Conservation (phyloP, 441 rosid genomes). For the Erodium moschatum region DNA sequence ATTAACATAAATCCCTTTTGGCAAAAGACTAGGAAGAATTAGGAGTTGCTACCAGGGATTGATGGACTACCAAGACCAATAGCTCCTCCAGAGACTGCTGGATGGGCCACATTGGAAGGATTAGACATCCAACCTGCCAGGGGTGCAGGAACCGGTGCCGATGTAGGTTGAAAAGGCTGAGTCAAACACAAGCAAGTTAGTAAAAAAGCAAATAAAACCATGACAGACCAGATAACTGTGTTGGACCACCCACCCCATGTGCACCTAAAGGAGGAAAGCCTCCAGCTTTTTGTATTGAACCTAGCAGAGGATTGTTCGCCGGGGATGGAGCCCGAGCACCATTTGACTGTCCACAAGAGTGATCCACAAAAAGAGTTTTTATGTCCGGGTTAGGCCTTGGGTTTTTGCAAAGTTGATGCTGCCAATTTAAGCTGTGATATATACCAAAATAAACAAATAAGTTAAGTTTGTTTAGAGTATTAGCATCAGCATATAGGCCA, state of each 20-base stretch:
- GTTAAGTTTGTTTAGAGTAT: not conserved
- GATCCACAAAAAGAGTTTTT: constrained; percentile 70
- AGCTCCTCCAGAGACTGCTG: constrained; percentile 58
- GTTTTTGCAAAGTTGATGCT: constrained; percentile 52
- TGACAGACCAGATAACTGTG: constrained; percentile 32
- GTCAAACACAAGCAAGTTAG: constrained; percentile 27
- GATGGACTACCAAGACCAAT: constrained; percentile 47
- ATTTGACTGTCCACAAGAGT: constrained; percentile 53
- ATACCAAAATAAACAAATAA: constrained; percentile 7
- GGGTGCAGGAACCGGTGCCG: constrained; percentile 55
- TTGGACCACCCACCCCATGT: constrained; percentile 50
- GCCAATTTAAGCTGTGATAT: constrained; percentile 68
- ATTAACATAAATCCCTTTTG: not conserved
- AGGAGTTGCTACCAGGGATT: constrained; percentile 37
- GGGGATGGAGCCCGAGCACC: too few species aligned
- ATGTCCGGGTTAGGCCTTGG: constrained; percentile 79
- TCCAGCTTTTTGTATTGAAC: constrained; percentile 48
- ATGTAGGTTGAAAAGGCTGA: constrained; percentile 66
- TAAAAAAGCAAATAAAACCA: constrained; percentile 8
- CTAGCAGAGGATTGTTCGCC: constrained; percentile 63
- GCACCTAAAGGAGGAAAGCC: constrained; percentile 50
- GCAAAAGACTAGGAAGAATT: constrained; percentile 9
- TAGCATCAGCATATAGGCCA: not conserved
- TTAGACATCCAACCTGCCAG: constrained; percentile 82
- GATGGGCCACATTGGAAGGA: constrained; percentile 53